Evolutionary conservation across 495 filamentous ascomycete species (phyloP), one percentile per base, ranked within the genome.

Genomic region (Hypoxylon lienhwacheense): DNA sequence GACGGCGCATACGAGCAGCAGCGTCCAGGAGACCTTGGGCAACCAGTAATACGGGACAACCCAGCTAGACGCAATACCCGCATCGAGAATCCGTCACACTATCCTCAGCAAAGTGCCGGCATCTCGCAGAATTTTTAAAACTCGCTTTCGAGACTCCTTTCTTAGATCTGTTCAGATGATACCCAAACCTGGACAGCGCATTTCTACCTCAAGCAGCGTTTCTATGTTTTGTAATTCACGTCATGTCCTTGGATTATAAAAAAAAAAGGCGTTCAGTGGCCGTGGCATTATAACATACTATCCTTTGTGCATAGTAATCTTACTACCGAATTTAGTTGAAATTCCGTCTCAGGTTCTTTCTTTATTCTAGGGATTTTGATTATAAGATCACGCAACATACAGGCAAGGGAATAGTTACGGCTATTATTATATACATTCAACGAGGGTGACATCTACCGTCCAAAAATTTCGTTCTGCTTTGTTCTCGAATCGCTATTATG

Each of bases 111-210:
- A 76, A 95, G 88, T 62, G 89, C 90, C 21, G 93, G 93, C 40
- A 98, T 98, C 65, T 89, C 93, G n/a, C 93, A 97, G 67, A 98
- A 98, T 63, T 98, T 98, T 62, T 98, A 78, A 67, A 24, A n/a
- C n/a, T n/a, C n/a, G n/a, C 20, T 36, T n/a, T 7, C 19, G 5
- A 8, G 24, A 12, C 16, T 45, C 22, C 20, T 41, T 61, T 47
- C 43, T 15, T 25, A 5, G 44, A 48, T 28, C 36, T 48, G 47
- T 63, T 58, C 59, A 54, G 53, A 48, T 45, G 59, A 63, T 63
- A 63, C 59, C 59, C 59, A 25, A 47, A 41, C 48, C 43, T 63
- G 59, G 59, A 31, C 53, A 39, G 43, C 45, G 54, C 25, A 45
- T 28, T 49, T 49, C 10, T 29, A 48, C 22, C 24, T 48, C 31